Conservation (phyloP, 1,284 basidiomycete genomes). For the Cryptococcus amylolentus region DNA sequence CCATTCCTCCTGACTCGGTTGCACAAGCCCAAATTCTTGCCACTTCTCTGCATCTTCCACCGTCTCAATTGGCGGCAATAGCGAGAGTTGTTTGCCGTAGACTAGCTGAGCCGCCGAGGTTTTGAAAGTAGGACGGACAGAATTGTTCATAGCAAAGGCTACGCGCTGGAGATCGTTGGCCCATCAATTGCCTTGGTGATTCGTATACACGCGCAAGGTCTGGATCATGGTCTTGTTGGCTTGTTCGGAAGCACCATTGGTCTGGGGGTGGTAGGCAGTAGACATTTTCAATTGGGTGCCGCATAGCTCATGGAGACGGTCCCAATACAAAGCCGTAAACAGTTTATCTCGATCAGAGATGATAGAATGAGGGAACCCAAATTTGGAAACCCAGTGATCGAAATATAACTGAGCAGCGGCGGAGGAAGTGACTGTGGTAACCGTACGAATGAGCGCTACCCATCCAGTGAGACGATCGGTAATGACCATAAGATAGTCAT, state of each 20-base stretch:
- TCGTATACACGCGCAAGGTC: background rate
- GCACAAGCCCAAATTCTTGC: too few species aligned
- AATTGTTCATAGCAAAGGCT: background rate
- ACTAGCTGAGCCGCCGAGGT: background rate
- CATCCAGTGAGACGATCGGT: conserved; percentile 1
- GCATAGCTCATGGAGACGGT: background rate
- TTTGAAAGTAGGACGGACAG: background rate
- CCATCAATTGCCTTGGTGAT: background rate
- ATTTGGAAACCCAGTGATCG: background rate
- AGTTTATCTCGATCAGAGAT: background rate
- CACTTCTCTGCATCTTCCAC: too few species aligned
- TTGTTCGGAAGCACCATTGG: background rate
- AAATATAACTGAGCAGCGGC: background rate
- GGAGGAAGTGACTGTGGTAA: background rate
- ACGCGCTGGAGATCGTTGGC: background rate
- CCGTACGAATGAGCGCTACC: background rate
- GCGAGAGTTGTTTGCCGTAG: background rate
- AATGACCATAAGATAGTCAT: background rate
- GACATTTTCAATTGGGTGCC: background rate
- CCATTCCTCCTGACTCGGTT: background rate
- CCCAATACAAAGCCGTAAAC: background rate
- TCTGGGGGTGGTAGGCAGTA: background rate
- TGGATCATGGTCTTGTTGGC: conserved; percentile 1
- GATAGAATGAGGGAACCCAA: background rate
- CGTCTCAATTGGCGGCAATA: too few species aligned